These are phyloP conservation scores for Neoascochyta sp. DNA, from an alignment of 2,329 filamentous ascomycete genomes.

Conservation along the genomic window DNA sequence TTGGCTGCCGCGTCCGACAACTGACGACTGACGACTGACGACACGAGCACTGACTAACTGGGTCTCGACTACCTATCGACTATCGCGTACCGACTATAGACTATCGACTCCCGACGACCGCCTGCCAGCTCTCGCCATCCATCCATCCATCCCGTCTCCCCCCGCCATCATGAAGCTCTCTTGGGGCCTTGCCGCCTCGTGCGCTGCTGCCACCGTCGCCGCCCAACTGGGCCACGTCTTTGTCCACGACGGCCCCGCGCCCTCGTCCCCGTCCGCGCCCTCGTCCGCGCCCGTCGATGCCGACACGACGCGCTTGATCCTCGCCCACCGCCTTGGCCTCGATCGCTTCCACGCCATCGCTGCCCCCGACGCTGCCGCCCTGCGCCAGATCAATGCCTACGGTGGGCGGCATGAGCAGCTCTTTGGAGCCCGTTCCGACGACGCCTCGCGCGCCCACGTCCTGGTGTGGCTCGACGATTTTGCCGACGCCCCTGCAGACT, in stretches of 20 bases:
- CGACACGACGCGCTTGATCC: conserved; percentile 47
- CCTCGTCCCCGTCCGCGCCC: conserved; percentile 9
- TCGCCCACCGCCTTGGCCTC: conserved; percentile 51
- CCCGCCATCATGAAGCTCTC: conserved; percentile 46
- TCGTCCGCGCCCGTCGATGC: conserved; percentile 31
- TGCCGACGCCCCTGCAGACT: conserved; percentile 22
- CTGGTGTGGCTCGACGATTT: conserved; percentile 43
- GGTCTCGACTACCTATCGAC: no score
- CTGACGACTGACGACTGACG: conserved; percentile 5
- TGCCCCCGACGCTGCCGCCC: conserved; percentile 38
- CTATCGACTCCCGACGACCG: conserved; percentile 3
- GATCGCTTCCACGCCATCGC: conserved; percentile 48
- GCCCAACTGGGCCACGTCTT: conserved; percentile 36
- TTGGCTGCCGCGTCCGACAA: conserved; percentile 3
- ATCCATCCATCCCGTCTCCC: conserved; percentile 13
- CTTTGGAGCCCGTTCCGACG: conserved; percentile 33
- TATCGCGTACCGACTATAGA: no score
- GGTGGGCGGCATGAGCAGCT: conserved; percentile 41
- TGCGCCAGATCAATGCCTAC: conserved; percentile 47
- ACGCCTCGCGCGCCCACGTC: conserved; percentile 23
- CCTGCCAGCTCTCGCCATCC: conserved; percentile 17
- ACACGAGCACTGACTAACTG: conserved; percentile 1
- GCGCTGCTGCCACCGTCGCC: conserved; percentile 29
- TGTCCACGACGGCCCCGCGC: conserved; percentile 29
- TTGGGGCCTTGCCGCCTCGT: conserved; percentile 38